Percentiles rank a stretch among this genome's conserved stretches.
phyloP scores from a whole-genome alignment of 176 grass and related monocot species.

The Oryza officinalis region DNA sequence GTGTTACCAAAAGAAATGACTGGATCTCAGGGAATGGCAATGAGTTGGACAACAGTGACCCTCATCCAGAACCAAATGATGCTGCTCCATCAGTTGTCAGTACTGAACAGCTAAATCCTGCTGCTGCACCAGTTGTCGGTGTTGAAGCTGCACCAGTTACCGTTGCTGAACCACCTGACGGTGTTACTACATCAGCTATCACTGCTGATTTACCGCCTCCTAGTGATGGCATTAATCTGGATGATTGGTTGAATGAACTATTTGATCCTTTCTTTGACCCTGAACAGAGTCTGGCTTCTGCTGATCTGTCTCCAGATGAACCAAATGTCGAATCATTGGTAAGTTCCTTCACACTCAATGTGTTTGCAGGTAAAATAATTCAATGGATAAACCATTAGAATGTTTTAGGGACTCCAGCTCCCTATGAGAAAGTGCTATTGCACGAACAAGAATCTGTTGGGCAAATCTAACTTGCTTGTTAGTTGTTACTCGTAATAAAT shows the following conservation, averaged over 20 bases:
- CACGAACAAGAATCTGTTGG: neutral
- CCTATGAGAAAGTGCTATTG: neutral
- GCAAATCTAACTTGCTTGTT: neutral
- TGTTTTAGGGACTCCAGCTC: neutral
- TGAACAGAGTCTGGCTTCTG: conserved; percentile 10
- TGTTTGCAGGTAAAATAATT: neutral
- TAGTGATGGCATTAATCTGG: conserved; percentile 22
- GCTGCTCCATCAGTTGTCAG: conserved; percentile 28
- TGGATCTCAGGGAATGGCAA: conserved; percentile 49
- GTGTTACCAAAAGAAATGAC: conserved; percentile 76
- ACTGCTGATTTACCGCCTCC: conserved; percentile 25
- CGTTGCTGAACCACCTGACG: conserved; percentile 31
- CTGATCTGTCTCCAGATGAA: conserved; percentile 20
- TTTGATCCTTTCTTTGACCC: conserved; percentile 45
- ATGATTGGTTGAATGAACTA: conserved; percentile 47
- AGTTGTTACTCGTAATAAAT: neutral
- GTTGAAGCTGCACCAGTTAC: conserved; percentile 20
- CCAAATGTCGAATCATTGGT: conserved; percentile 51
- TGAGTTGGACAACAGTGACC: conserved; percentile 20
- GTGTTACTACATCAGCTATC: neutral
- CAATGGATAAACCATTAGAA: neutral
- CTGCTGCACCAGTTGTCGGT: conserved; percentile 11
- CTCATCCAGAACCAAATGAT: conserved; percentile 36
- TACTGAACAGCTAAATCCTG: conserved; percentile 37
- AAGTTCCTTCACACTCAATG: conserved; percentile 25